A percentile compares a stretch with the other conserved stretches of the same genome.
Evolutionary conservation across 805 yeast species (phyloP).

Genomic region (Cyberlindnera xishuangbannaensis): DNA sequence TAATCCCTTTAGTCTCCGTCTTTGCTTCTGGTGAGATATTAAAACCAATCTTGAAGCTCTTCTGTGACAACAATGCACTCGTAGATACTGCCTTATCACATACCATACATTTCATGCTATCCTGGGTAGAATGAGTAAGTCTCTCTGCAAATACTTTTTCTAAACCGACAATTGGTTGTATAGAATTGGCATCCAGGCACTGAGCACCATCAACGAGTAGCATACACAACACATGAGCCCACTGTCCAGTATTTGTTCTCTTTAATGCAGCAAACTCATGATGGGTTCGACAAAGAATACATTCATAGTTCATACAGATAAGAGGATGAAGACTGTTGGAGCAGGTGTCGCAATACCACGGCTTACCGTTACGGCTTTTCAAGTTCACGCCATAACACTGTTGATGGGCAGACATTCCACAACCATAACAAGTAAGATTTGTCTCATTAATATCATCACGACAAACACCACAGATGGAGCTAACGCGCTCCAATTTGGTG

Average conservation of each 20-base stretch:
- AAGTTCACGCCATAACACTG: slow-evolving; percentile 55
- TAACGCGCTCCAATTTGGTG: too few relatives aligned
- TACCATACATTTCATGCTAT: slow-evolving; percentile 40
- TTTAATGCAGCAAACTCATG: slow-evolving; percentile 50
- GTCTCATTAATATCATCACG: slow-evolving; percentile 32
- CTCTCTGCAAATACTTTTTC: slow-evolving; percentile 24
- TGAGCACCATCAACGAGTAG: slow-evolving; percentile 42
- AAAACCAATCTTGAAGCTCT: slow-evolving; percentile 49
- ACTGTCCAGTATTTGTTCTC: slow-evolving; percentile 57
- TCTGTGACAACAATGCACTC: slow-evolving; percentile 36
- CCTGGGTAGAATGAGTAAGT: slow-evolving; percentile 17
- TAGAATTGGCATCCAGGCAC: slow-evolving; percentile 34
- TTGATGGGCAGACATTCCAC: slow-evolving; percentile 67
- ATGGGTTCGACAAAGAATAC: slow-evolving; percentile 48
- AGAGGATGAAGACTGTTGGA: slow-evolving; percentile 61
- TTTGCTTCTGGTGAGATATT: slow-evolving; percentile 18
- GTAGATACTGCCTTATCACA: slow-evolving; percentile 38
- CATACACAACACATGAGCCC: slow-evolving; percentile 80
- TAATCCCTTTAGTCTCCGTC: slow-evolving; percentile 19
- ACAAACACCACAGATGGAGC: slow-evolving; percentile 54
- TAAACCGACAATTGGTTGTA: slow-evolving; percentile 45
- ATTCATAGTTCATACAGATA: slow-evolving; percentile 49
- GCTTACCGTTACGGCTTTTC: slow-evolving; percentile 9
- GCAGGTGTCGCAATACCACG: slow-evolving; percentile 77
- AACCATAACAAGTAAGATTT: slow-evolving; percentile 51